Conservation (phyloP, 2,329 filamentous ascomycete genomes). For the Cladophialophora bantiana region DNA sequence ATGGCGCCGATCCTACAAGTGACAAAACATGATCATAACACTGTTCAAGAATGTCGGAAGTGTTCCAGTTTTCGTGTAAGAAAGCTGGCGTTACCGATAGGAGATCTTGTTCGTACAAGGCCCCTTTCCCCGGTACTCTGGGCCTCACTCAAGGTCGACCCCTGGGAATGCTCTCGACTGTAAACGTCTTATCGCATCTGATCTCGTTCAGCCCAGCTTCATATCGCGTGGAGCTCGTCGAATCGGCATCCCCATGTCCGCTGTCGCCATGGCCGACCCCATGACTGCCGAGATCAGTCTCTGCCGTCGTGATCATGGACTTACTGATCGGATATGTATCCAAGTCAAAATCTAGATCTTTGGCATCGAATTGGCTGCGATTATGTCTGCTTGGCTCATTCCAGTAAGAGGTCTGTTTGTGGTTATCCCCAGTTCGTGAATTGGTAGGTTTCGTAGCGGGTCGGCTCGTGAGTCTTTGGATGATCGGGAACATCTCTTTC, state of each 20-base stretch:
- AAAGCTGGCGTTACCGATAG: neutral
- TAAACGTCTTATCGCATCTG: constrained; percentile 32
- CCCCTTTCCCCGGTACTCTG: neutral
- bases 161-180: constrained; percentile 25
- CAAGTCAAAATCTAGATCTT: constrained; percentile 29
- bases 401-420: constrained; percentile 5
- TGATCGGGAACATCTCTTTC: constrained; percentile 54
- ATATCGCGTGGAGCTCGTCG: constrained; percentile 23
- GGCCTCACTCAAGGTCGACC: constrained; percentile 5
- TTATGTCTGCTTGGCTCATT: constrained; percentile 11
- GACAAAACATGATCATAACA: neutral
- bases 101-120: neutral
- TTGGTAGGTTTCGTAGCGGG: constrained; percentile 15
- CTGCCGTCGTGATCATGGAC: constrained; percentile 20
- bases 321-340: constrained; percentile 33
- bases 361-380: constrained; percentile 20
- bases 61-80: neutral
- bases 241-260: constrained; percentile 23
- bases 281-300: constrained; percentile 19
- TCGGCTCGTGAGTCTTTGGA: constrained; percentile 19
- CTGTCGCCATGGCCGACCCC: constrained; percentile 5
- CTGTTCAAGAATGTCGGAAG: neutral
- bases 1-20: neutral
- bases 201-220: constrained; percentile 23
- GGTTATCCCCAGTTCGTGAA: constrained; percentile 7